phyloP scores from a whole-genome alignment of 805 yeast genomes.

The Hanseniaspora mollemarum region DNA sequence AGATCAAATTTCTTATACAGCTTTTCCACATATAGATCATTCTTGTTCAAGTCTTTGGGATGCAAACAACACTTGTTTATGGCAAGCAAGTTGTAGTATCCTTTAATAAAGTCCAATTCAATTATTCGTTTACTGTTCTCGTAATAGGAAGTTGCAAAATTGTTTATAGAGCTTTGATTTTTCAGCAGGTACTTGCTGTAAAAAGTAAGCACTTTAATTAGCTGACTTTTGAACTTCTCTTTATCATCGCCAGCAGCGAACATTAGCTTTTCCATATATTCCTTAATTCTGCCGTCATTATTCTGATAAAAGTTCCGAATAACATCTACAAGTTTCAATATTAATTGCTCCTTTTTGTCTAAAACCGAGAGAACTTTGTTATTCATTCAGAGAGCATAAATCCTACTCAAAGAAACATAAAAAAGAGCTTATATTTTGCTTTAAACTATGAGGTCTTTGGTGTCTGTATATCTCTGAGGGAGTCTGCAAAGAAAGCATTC shows the following conservation, averaged over 20 bases:
- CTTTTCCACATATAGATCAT: slow-evolving; percentile 4
- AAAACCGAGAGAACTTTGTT: too few species aligned
- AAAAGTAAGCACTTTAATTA: background rate
- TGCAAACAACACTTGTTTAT: slow-evolving; percentile 1
- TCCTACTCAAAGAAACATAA: too few species aligned
- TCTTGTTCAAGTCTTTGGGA: background rate
- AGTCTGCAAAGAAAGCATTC: too few species aligned
- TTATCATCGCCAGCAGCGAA: background rate
- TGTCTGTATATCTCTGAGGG: too few species aligned
- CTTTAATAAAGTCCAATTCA: slow-evolving; percentile 8
- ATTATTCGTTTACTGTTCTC: slow-evolving; percentile 1
- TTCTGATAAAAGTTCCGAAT: background rate
- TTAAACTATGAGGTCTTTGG: too few species aligned
- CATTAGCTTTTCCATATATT: background rate
- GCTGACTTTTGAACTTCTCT: background rate
- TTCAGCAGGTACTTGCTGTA: background rate
- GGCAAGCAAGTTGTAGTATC: slow-evolving; percentile 3
- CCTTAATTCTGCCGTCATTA: background rate
- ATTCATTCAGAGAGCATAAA: too few species aligned
- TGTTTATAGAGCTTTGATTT: background rate
- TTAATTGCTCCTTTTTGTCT: background rate
- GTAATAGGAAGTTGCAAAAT: background rate
- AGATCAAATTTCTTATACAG: background rate
- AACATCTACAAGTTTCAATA: background rate
- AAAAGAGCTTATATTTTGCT: too few species aligned